Base-by-base conservation (phyloP, 2,329 filamentous ascomycete species). In the Hymenoscyphus fructigenus region DNA sequence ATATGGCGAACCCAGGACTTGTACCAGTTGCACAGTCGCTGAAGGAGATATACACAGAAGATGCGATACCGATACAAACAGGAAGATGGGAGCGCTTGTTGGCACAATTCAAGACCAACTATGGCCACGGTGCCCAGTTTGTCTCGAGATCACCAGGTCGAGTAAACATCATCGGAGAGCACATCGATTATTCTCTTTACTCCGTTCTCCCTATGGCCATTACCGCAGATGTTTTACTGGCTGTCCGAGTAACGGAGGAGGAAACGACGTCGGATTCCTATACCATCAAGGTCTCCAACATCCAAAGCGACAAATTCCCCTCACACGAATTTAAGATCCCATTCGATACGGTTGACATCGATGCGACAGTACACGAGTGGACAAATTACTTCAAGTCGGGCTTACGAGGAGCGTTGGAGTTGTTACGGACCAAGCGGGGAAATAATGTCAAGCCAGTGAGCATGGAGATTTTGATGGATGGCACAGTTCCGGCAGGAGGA, bases 321-420 rank as follows among this genome's bases (percentile, higher is more conserved):
- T 78, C 88, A 1, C 86, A 86, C 69, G 87, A 91, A 71, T 96
- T 97, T 75, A 83, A 87, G 57, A 84, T 97, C 9, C 85, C 90
- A 1, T 75, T 75, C 58, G 81, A 84, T 67, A 79, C 84, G 12
- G 84, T 94, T n/a, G 85, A 90, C 26, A 97, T 99, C 72, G 93
- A 98, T 77, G 85, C 92, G 7, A 88, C 87, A 20, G 85, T 90
- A 71, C 91, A 96, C 70, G 93, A 97, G 79, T 99, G 95, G 95
- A 91, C 92, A 65, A 99, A 98, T 77, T 99, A 99, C 83, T 98
- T 99, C 86, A 96, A 95, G 80, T 91, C 92, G 62, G 95, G 95
- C 0, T 82, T 98, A 59, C 83, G 87, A 41, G 95, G 93, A 34
- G 94, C 94, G 0, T 79, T 97, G 63, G 86, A 91, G 72, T 82